Base-by-base conservation (phyloP, 371 early-diverging fungal genomes). In the Massospora cicadina region DNA sequence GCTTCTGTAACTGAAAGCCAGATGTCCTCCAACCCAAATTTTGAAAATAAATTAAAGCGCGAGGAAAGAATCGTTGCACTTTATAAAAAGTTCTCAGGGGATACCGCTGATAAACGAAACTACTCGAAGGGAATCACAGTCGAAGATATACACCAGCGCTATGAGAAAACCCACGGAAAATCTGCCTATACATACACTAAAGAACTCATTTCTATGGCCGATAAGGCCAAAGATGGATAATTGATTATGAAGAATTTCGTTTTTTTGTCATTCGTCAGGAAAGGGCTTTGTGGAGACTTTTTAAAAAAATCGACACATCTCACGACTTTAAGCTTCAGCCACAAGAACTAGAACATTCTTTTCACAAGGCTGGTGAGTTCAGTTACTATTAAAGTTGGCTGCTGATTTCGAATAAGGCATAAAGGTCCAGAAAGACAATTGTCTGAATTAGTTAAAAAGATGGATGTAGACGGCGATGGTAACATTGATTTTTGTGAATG, bases 401-500 rank as follows among this genome's bases (percentile, higher is more conserved):
- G 12, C 21, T 17, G 29, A 7, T 29, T 29, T 60, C 12, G 54
- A 54, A 12, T 27, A 60, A 60, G 82, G 87, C 1, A 83, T 88
- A 56, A 73, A 76, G 25, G 76, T 84, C 21, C 77, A 79, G 0
- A 77, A 84, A 30, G 72, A 77, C 87, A 87, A 63, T 68, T 89
- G 23, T 68, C 72, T n/a, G 72, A 75, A 28, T 85, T 89, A 66
- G 77, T 87, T 33, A 75, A 76, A 26, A 76, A 74, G 54, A 79
- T 89, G 72, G 89, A 86, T 68, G 76, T 71, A 30, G 76, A 79
- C 72, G 78, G 77, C 10, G 79, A 84, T 71, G 88, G 88, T 31
- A 78, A 75, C 30, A 85, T 86, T 43, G 83, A 84, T 70, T 86
- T 78, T 70, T 75, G 78, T 60, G 87, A 86, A 60, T 88, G 85